Evolutionary conservation across 352 stramenopile species (phyloP).

Genomic region (Pythium rhizo-oryzae): DNA sequence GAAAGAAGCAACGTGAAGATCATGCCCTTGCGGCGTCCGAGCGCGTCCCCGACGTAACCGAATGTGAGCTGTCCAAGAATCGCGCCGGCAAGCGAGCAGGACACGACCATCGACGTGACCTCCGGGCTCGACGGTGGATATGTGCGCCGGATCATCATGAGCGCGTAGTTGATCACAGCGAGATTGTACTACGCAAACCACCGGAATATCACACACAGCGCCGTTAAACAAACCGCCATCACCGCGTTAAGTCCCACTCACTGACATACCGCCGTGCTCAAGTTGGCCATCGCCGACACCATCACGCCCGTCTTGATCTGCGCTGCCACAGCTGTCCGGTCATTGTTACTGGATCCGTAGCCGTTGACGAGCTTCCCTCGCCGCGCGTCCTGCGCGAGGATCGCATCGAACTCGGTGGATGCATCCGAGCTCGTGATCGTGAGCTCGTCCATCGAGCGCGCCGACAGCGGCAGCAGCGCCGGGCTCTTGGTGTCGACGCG

Average conservation of each 20-base stretch:
- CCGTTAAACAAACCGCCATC: background rate
- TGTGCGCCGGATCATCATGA: slow-evolving; percentile 47
- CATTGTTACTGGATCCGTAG: slow-evolving; percentile 11
- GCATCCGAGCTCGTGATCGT: slow-evolving; percentile 15
- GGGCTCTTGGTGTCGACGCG: background rate
- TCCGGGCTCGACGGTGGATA: slow-evolving; percentile 55
- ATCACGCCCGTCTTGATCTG: slow-evolving; percentile 37
- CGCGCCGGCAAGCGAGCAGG: slow-evolving; percentile 62
- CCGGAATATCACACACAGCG: background rate
- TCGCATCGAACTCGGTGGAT: slow-evolving; percentile 24
- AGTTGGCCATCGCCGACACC: slow-evolving; percentile 79
- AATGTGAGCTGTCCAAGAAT: slow-evolving; percentile 82
- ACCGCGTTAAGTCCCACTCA: background rate
- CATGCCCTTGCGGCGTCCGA: slow-evolving; percentile 74
- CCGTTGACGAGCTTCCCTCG: slow-evolving; percentile 1
- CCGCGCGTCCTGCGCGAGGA: slow-evolving; percentile 5
- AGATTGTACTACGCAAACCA: slow-evolving; percentile 63
- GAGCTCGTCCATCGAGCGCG: slow-evolving; percentile 11
- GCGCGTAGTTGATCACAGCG: slow-evolving; percentile 55
- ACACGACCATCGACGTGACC: slow-evolving; percentile 59
- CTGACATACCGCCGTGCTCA: slow-evolving; percentile 69
- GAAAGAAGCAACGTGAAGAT: slow-evolving; percentile 76
- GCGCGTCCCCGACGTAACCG: slow-evolving; percentile 73
- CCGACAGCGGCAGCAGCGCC: background rate
- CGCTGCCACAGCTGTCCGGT: background rate